phyloP scores from a whole-genome alignment of 1,139 yeast species.

The Pichia sp. region DNA sequence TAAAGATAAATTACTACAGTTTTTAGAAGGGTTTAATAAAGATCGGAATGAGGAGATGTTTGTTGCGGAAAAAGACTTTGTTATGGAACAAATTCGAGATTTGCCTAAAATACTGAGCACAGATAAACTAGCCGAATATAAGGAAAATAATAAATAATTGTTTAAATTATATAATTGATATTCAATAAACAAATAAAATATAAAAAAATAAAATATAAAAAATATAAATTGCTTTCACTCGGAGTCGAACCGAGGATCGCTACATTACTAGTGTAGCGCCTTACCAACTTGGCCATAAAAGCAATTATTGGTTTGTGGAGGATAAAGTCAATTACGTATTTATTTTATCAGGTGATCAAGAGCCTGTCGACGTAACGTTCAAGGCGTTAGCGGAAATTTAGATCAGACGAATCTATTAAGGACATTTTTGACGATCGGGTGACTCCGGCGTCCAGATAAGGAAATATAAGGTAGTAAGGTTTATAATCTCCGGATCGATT shows the following conservation, averaged over 20 bases:
- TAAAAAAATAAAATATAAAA: no score
- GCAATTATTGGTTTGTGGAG: conserved; percentile 5
- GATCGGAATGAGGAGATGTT: conserved; percentile 54
- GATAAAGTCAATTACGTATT: no score
- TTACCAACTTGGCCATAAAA: conserved; percentile 20
- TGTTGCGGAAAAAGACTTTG: conserved; percentile 73
- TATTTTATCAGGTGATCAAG: no score
- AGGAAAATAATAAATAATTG: no score
- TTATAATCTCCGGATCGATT: no score
- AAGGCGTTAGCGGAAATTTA: no score
- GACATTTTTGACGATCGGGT: no score
- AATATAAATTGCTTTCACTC: conserved; percentile 14
- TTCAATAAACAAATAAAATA: background rate
- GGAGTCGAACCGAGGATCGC: conserved; percentile 19
- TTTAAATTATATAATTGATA: no score
- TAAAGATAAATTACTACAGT: conserved; percentile 63
- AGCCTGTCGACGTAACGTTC: no score
- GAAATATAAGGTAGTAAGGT: no score
- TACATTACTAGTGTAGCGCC: conserved; percentile 20
- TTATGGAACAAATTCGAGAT: conserved; percentile 63
- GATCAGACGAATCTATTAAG: no score
- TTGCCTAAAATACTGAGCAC: conserved; percentile 41
- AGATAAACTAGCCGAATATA: conserved; percentile 1
- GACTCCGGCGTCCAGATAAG: no score
- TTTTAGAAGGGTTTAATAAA: conserved; percentile 58